Conservation (phyloP, 129 eudicot genomes). For the Saussurea involucrata region DNA sequence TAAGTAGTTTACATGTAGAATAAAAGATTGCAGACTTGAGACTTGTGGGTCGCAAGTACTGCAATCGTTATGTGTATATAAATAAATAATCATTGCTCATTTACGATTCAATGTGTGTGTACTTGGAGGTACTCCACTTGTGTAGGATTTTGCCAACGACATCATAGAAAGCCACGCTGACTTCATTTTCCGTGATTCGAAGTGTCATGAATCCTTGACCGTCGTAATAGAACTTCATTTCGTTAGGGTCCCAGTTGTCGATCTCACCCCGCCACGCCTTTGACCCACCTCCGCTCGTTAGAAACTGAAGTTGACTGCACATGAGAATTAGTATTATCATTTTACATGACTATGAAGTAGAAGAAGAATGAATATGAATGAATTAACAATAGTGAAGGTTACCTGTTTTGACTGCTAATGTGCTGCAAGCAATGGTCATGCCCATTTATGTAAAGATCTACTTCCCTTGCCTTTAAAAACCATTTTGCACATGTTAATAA, state of each 20-base stretch:
- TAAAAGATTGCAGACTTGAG: background rate
- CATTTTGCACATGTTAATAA: background rate
- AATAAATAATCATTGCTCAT: background rate
- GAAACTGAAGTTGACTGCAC: slow-evolving; percentile 63
- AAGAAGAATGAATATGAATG: background rate
- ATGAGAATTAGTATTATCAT: background rate
- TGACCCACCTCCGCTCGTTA: slow-evolving; percentile 93
- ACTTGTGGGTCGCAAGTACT: background rate
- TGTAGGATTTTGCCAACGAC: slow-evolving; percentile 58
- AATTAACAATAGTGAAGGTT: background rate
- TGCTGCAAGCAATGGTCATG: slow-evolving; percentile 93
- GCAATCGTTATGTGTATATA: background rate
- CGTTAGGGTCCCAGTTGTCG: slow-evolving; percentile 29
- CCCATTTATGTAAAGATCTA: slow-evolving; percentile 81
- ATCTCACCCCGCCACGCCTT: slow-evolving; percentile 80
- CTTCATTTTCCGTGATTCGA: slow-evolving; percentile 35
- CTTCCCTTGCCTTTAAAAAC: slow-evolving; percentile 57
- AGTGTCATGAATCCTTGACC: slow-evolving; percentile 90
- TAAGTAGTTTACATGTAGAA: background rate
- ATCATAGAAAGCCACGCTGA: slow-evolving; percentile 47
- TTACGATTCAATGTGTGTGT: slow-evolving; percentile 19
- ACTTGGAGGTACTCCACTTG: slow-evolving; percentile 57
- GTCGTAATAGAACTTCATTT: slow-evolving; percentile 69
- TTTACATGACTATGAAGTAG: background rate
- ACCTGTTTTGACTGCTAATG: slow-evolving; percentile 57